A percentile compares a stretch with the other conserved stretches of the same genome.
Conservation (phyloP, 768 basidiomycete species). For the Suillus variegatus region DNA sequence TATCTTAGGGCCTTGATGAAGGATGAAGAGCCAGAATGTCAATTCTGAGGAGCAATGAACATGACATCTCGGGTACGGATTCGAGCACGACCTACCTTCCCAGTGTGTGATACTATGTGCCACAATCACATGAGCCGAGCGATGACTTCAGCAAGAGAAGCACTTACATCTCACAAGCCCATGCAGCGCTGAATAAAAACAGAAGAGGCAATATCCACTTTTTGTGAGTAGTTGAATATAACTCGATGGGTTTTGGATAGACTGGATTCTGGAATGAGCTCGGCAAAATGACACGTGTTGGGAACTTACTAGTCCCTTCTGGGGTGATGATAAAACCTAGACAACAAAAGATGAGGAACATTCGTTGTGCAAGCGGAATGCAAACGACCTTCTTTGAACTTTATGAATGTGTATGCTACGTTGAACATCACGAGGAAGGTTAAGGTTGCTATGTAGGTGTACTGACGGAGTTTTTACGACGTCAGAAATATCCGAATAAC, state of each 20-base stretch:
- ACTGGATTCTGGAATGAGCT: constrained; percentile 48
- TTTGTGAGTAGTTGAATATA: constrained; percentile 48
- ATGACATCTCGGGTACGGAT: background rate
- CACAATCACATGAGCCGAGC: constrained; percentile 9
- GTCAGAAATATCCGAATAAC: constrained; percentile 7
- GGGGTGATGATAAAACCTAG: constrained; percentile 18
- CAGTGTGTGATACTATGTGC: constrained; percentile 69
- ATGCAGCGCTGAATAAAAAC: constrained; percentile 70
- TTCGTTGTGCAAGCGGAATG: background rate
- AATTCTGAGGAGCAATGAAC: constrained; percentile 48
- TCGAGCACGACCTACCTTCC: constrained; percentile 52
- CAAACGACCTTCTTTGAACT: constrained; percentile 67
- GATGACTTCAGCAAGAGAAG: constrained; percentile 10
- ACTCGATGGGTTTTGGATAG: constrained; percentile 53
- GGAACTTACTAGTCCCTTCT: constrained; percentile 16
- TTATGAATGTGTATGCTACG: constrained; percentile 60
- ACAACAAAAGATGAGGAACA: background rate
- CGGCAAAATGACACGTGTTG: background rate
- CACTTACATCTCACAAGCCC: constrained; percentile 77
- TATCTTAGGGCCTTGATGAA: constrained; percentile 72
- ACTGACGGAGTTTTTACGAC: constrained; percentile 41
- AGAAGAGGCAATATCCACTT: constrained; percentile 68
- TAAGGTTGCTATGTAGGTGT: constrained; percentile 76
- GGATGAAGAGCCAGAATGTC: constrained; percentile 80
- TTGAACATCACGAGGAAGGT: constrained; percentile 67